These are phyloP conservation scores for Thuja plicata DNA, from an alignment of 83 land plant species.

Conservation along the genomic window DNA sequence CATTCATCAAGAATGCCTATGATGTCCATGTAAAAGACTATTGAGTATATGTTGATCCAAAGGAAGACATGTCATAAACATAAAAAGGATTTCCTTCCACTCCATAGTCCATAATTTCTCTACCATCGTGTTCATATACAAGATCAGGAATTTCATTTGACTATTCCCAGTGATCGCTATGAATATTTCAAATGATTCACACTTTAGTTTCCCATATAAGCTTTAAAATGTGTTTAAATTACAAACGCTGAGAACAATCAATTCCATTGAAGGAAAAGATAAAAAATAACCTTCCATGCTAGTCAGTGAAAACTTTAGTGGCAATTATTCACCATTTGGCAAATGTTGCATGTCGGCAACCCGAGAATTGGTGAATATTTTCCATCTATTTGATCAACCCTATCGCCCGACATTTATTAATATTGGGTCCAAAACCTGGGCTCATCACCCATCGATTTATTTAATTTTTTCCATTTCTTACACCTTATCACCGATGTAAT, in stretches of 20 bases:
- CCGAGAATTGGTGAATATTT: no score
- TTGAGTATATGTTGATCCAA: constrained; percentile 26
- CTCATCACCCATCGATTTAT: no score
- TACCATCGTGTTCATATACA: constrained; percentile 65
- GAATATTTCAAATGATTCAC: constrained; percentile 69
- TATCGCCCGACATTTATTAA: no score
- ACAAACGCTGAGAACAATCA: background rate
- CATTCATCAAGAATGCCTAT: background rate
- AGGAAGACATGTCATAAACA: constrained; percentile 29
- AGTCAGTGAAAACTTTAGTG: no score
- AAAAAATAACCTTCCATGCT: no score
- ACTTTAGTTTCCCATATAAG: constrained; percentile 65
- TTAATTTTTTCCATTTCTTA: no score
- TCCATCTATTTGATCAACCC: no score
- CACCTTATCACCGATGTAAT: no score
- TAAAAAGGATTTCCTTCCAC: no score
- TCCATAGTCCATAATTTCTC: constrained; percentile 87
- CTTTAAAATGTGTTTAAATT: constrained; percentile 32
- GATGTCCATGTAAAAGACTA: constrained; percentile 6
- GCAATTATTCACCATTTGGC: no score
- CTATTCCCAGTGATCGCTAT: constrained; percentile 64
- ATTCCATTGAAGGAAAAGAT: background rate
- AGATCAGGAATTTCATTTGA: constrained; percentile 81
- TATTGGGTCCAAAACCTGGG: no score
- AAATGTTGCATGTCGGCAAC: no score